Percentiles rank a stretch among this genome's conserved stretches.
phyloP scores from a whole-genome alignment of 2,329 filamentous ascomycete species.

The Teratosphaeriaceae sp. region DNA sequence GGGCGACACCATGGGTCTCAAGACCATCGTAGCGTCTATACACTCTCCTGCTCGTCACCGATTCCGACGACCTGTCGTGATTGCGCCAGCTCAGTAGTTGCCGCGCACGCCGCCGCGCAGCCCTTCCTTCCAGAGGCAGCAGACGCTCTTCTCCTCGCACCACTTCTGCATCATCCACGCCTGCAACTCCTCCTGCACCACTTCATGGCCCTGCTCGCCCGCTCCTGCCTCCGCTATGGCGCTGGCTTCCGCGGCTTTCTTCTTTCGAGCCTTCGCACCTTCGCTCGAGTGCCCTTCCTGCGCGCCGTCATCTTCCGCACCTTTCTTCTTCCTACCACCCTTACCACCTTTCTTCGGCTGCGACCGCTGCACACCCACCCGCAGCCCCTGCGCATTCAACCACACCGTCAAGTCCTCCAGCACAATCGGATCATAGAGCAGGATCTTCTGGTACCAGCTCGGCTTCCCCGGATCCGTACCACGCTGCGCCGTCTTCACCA shows the following conservation, averaged over 20 bases:
- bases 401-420: slow-evolving; percentile 78
- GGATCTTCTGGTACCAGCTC: slow-evolving; percentile 87
- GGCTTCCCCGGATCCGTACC: slow-evolving; percentile 36
- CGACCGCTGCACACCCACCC: slow-evolving; percentile 1
- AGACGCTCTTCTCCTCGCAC: slow-evolving; percentile 83
- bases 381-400: slow-evolving; percentile 53
- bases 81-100: slow-evolving; percentile 20
- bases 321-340: slow-evolving; percentile 16
- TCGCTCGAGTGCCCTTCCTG: slow-evolving; percentile 8
- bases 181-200: slow-evolving; percentile 24
- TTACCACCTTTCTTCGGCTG: slow-evolving; percentile 48
- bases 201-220: slow-evolving; percentile 17
- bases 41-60: too few species aligned
- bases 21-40: not conserved
- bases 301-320: slow-evolving; percentile 6
- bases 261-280: slow-evolving; percentile 9
- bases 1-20: too few species aligned
- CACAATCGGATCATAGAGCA: slow-evolving; percentile 86
- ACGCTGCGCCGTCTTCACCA: slow-evolving; percentile 40
- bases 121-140: slow-evolving; percentile 65
- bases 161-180: slow-evolving; percentile 70
- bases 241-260: slow-evolving; percentile 37
- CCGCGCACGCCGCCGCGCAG: slow-evolving; percentile 30
- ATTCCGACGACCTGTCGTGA: not conserved
- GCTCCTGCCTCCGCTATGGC: slow-evolving; percentile 46